A percentile compares a stretch with the other conserved stretches of the same genome.
Conservation (phyloP, 1,284 basidiomycete genomes). For the Apiotrichum laibachii region DNA sequence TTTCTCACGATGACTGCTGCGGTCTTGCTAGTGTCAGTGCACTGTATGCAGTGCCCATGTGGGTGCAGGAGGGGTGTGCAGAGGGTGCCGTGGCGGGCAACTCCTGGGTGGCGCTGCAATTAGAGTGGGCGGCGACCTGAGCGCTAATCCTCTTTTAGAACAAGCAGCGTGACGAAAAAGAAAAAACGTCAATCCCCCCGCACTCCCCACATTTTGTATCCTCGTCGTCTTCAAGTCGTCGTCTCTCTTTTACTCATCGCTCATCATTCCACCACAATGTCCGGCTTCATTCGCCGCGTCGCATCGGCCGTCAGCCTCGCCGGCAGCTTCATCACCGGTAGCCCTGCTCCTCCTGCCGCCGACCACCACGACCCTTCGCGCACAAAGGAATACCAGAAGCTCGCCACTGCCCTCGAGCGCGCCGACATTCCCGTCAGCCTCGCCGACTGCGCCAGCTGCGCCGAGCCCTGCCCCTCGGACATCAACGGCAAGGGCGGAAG, state of each 20-base stretch:
- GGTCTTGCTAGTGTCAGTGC: too few species aligned
- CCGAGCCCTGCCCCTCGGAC: conserved; percentile 62
- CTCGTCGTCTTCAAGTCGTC: too few species aligned
- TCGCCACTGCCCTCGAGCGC: conserved; percentile 49
- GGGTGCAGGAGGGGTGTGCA: too few species aligned
- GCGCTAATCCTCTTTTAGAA: too few species aligned
- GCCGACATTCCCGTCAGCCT: conserved; percentile 66
- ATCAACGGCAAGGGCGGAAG: conserved; percentile 54
- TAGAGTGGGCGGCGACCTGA: too few species aligned
- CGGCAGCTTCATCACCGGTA: conserved; percentile 19
- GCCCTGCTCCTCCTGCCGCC: neutral
- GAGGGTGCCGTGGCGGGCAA: too few species aligned
- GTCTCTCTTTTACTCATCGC: neutral
- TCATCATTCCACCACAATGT: neutral
- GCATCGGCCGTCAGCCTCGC: conserved; percentile 35
- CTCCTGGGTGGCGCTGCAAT: too few species aligned
- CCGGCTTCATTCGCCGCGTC: conserved; percentile 38
- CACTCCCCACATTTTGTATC: too few species aligned
- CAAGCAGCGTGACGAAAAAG: too few species aligned
- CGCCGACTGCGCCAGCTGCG: conserved; percentile 69
- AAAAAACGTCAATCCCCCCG: too few species aligned
- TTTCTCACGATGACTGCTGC: too few species aligned
- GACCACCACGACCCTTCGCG: conserved; percentile 31
- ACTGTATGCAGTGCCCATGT: too few species aligned
- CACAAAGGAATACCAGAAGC: conserved; percentile 32